Evolutionary conservation across 78 protist species (phyloP).

Genomic region (Dictyostelium purpureum): DNA sequence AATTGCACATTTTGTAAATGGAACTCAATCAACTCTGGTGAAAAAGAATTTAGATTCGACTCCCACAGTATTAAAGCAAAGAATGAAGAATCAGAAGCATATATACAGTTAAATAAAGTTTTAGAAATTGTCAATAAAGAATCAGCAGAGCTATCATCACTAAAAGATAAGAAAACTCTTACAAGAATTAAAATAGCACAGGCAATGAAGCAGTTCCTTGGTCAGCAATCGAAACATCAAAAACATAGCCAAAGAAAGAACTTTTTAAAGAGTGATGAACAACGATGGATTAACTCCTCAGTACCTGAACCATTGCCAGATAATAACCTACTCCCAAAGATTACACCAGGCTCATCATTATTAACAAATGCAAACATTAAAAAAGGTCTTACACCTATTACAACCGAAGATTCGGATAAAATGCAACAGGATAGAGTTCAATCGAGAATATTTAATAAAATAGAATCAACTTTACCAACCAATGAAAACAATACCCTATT

Average conservation of each 20-base stretch:
- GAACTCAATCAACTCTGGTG: conserved; percentile 10
- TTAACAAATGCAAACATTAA: background rate
- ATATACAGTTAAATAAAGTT: background rate
- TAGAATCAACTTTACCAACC: background rate
- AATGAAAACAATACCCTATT: background rate
- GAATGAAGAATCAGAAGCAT: background rate
- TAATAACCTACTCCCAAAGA: background rate
- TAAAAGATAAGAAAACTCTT: conserved; percentile 1
- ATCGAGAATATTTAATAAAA: background rate
- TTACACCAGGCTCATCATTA: background rate
- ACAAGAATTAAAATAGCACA: conserved; percentile 43
- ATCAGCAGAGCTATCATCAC: background rate
- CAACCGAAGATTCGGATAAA: background rate
- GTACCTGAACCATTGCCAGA: background rate
- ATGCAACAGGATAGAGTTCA: conserved; percentile 17
- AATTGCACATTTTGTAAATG: conserved; percentile 66
- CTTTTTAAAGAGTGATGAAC: conserved; percentile 7
- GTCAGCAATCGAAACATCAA: conserved; percentile 38
- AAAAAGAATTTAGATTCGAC: background rate
- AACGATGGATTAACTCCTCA: background rate
- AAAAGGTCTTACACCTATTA: background rate
- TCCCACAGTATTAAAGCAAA: background rate
- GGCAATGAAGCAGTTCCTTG: conserved; percentile 55
- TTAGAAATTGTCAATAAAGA: conserved; percentile 23
- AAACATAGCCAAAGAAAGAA: conserved; percentile 30